phyloP scores from a whole-genome alignment of 179 eudicot species.

The Silene coronaria region DNA sequence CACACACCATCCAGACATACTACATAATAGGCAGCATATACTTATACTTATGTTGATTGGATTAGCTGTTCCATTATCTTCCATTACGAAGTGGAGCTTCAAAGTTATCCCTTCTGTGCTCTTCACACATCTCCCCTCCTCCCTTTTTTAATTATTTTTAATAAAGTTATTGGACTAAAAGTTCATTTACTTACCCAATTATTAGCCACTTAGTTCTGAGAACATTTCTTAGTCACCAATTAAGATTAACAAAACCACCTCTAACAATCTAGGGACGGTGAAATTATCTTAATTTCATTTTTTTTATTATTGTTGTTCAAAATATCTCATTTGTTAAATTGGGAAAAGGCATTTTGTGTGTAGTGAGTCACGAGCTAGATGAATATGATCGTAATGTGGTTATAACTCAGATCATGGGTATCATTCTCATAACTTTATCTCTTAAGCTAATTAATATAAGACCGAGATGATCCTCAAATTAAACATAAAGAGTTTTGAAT shows the following conservation, averaged over 20 bases:
- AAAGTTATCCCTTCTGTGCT: slow-evolving; percentile 29
- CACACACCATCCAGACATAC: no score
- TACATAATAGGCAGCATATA: no score
- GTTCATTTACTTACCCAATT: slow-evolving; percentile 16
- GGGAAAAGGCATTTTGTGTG: neutral
- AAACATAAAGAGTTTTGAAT: no score
- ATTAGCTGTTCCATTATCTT: slow-evolving; percentile 30
- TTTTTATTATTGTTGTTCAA: no score
- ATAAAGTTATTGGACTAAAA: slow-evolving; percentile 18
- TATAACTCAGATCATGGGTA: no score
- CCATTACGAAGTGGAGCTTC: slow-evolving; percentile 24
- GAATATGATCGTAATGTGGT: no score
- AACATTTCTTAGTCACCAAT: neutral
- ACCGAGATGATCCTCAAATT: no score
- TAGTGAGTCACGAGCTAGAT: no score
- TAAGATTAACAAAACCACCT: no score
- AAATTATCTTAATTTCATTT: neutral
- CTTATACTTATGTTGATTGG: slow-evolving; percentile 20
- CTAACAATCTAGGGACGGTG: neutral
- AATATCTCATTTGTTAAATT: neutral
- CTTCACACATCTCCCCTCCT: slow-evolving; percentile 18
- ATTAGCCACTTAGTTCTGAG: slow-evolving; percentile 12
- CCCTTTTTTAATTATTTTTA: neutral
- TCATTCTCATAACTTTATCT: no score
- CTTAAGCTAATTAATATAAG: no score